phyloP scores from a whole-genome alignment of 2,329 filamentous ascomycete genomes.

The Beauveria sp. region DNA sequence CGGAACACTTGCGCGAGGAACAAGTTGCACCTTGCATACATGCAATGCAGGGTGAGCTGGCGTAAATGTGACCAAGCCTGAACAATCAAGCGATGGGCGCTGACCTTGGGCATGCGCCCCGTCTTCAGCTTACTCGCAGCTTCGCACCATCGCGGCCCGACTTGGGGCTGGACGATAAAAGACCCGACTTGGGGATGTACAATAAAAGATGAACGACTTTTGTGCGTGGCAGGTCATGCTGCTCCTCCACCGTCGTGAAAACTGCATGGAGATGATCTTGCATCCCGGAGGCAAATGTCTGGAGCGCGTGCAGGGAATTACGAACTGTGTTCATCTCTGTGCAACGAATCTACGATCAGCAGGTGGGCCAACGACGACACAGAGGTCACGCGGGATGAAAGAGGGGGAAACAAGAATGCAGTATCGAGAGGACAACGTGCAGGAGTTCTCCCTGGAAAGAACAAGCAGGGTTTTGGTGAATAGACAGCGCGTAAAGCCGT shows the following conservation, averaged over 20 bases:
- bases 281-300: neutral
- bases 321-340: neutral
- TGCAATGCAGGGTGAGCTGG: constrained; percentile 1
- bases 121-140: neutral
- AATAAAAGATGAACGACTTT: neutral
- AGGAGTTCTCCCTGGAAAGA: neutral
- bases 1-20: neutral
- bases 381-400: neutral
- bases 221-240: neutral
- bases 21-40: neutral
- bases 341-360: neutral
- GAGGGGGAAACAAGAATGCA: neutral
- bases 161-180: neutral
- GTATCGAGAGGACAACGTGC: neutral
- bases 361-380: neutral
- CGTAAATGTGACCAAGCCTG: neutral
- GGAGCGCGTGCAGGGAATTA: neutral
- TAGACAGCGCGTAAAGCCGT: neutral
- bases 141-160: neutral
- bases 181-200: neutral
- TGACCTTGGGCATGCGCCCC: neutral
- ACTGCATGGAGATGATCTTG: neutral
- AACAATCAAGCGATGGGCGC: neutral
- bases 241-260: neutral
- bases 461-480: neutral